Evolutionary conservation across 768 basidiomycete genomes (phyloP).

Genomic region (Trichaptum fuscoviolaceum): DNA sequence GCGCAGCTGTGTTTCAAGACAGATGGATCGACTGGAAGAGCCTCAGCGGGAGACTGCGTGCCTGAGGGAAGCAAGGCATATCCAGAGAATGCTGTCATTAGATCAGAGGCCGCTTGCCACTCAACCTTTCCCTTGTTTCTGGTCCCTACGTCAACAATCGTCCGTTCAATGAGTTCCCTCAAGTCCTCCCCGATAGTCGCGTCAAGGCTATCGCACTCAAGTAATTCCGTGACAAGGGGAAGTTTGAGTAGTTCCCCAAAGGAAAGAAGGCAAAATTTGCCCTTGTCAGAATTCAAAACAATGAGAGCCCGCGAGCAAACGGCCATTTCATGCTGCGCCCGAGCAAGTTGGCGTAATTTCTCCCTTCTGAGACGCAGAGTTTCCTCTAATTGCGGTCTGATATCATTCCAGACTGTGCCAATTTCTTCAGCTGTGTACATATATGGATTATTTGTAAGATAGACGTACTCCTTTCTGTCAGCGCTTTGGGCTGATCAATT

Average conservation of each 20-base stretch:
- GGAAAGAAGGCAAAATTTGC: neutral
- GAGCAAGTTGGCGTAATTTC: neutral
- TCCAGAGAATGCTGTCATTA: too few species aligned
- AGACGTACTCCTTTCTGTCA: neutral
- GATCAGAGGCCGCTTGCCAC: too few species aligned
- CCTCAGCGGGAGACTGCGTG: too few species aligned
- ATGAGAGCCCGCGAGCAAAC: too few species aligned
- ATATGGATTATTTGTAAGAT: neutral
- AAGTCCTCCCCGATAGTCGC: neutral
- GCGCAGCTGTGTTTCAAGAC: neutral
- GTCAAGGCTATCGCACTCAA: neutral
- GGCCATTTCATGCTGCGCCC: too few species aligned
- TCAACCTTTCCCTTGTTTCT: too few species aligned
- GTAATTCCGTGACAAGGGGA: neutral
- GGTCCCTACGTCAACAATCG: too few species aligned
- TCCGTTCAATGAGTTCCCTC: too few species aligned
- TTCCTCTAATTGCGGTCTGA: neutral
- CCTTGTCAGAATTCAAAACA: neutral
- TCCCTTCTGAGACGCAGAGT: neutral
- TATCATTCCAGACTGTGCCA: neutral
- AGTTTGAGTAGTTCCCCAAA: neutral
- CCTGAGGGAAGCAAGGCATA: too few species aligned
- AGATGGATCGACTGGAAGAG: too few species aligned
- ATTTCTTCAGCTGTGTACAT: neutral
- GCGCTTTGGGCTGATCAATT: neutral